These are phyloP conservation scores for Corymbia citriodora DNA, from an alignment of 441 rosid species.

Conservation along the genomic window DNA sequence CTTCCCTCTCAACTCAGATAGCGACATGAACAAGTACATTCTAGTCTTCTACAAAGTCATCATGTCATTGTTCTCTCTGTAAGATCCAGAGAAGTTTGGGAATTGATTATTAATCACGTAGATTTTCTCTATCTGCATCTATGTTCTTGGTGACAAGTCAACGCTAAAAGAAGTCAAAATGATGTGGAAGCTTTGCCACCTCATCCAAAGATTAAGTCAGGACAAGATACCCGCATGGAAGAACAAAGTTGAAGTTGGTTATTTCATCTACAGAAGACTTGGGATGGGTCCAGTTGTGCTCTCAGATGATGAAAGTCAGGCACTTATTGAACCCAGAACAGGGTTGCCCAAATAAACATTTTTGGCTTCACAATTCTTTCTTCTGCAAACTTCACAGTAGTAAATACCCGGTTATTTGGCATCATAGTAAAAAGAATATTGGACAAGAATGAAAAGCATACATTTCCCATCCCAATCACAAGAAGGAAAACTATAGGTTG, in stretches of 20 bases:
- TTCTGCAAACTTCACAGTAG: neutral
- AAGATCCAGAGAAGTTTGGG: neutral
- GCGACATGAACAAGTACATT: slow-evolving; percentile 43
- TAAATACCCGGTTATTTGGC: no score
- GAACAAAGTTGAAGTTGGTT: slow-evolving; percentile 66
- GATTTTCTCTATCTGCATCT: no score
- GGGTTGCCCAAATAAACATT: slow-evolving; percentile 64
- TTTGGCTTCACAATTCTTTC: neutral
- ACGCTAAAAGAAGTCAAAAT: no score
- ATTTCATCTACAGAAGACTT: slow-evolving; percentile 84
- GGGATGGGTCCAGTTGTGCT: slow-evolving; percentile 78
- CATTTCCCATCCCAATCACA: no score
- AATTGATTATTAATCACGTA: neutral
- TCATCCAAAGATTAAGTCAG: neutral
- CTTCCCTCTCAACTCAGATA: slow-evolving; percentile 73
- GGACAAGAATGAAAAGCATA: no score
- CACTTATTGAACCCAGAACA: slow-evolving; percentile 62
- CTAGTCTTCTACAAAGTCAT: neutral
- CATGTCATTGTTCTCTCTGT: neutral
- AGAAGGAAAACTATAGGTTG: no score
- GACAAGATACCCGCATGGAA: slow-evolving; percentile 43
- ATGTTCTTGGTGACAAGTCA: no score
- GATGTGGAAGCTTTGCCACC: no score
- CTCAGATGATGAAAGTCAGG: slow-evolving; percentile 47
- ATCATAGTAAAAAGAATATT: no score